Percentiles rank a stretch among this genome's conserved stretches.
These are phyloP conservation scores for Dioscorea alata DNA, from an alignment of 106 monocot species.

Conservation along the genomic window DNA sequence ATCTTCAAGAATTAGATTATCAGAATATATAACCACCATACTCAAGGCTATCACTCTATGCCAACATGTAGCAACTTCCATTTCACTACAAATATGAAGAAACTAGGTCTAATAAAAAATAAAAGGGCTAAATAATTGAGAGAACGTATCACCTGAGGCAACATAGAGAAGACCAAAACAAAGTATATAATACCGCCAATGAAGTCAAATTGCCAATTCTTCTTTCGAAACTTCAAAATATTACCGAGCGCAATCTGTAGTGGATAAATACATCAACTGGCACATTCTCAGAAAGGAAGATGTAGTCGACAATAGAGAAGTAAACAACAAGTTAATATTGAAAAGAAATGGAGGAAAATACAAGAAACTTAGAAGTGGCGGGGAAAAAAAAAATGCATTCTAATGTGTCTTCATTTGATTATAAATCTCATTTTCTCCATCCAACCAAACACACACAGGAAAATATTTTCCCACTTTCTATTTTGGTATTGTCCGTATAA, in stretches of 20 bases:
- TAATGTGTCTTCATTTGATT: too few relatives aligned
- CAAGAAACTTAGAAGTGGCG: neutral
- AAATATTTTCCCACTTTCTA: too few relatives aligned
- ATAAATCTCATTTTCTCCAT: neutral
- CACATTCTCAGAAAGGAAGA: too few relatives aligned
- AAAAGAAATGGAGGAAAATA: neutral
- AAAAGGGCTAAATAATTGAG: neutral
- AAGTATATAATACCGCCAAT: constrained; percentile 92
- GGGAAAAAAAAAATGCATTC: neutral
- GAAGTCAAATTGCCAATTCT: constrained; percentile 96
- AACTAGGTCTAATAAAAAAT: too few relatives aligned
- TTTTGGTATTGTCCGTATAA: too few relatives aligned
- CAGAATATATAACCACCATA: too few relatives aligned
- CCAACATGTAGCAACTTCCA: too few relatives aligned
- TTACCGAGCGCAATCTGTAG: constrained; percentile 84
- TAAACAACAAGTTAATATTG: neutral
- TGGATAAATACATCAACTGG: neutral
- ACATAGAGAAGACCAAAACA: constrained; percentile 83
- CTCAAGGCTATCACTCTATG: too few relatives aligned
- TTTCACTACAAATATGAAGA: too few relatives aligned
- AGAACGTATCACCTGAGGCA: constrained; percentile 70
- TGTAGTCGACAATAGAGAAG: neutral
- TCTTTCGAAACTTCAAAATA: constrained; percentile 91
- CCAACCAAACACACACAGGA: too few relatives aligned
- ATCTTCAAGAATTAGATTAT: too few relatives aligned